Evolutionary conservation across 1,284 basidiomycete species (phyloP).

Genomic region (Tausonia pullulans): DNA sequence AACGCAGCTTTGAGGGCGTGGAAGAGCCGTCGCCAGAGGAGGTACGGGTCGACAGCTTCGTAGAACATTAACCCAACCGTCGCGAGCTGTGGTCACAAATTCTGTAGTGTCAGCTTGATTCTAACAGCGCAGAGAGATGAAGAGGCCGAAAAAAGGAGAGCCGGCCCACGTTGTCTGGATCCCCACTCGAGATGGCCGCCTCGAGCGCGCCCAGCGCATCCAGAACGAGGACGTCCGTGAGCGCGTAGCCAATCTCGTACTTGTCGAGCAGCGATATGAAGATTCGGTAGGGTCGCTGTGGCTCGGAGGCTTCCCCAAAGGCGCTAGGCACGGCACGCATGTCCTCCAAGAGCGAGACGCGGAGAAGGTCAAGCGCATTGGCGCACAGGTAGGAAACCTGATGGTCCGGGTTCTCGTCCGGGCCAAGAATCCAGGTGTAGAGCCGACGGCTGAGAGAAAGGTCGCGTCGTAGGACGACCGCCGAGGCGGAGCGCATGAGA

Average conservation of each 20-base stretch:
- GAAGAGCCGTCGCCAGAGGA: constrained; percentile 73
- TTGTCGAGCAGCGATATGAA: constrained; percentile 92
- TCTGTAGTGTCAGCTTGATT: constrained; percentile 15
- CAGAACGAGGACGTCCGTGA: constrained; percentile 67
- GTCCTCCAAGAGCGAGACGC: constrained; percentile 48
- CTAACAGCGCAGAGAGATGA: constrained; percentile 10
- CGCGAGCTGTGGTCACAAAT: too few relatives aligned
- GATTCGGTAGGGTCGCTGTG: constrained; percentile 61
- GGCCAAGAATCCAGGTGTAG: constrained; percentile 83
- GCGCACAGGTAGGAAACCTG: constrained; percentile 60
- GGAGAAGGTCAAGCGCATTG: constrained; percentile 58
- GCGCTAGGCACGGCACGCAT: not conserved
- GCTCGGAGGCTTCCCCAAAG: constrained; percentile 4
- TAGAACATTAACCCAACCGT: constrained; percentile 50
- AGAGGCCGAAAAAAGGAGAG: too few relatives aligned
- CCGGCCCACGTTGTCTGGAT: not conserved
- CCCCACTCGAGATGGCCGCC: constrained; percentile 22
- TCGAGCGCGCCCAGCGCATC: constrained; percentile 66
- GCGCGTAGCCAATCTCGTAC: constrained; percentile 79
- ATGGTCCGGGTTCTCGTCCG: constrained; percentile 58
- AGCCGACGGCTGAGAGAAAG: constrained; percentile 84
- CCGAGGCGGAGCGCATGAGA: constrained; percentile 62
- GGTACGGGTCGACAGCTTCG: constrained; percentile 79
- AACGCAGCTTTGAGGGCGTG: constrained; percentile 36
- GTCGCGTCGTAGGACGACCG: constrained; percentile 82